Percentiles rank a stretch among this genome's conserved stretches.
Evolutionary conservation across 1,284 basidiomycete species (phyloP).

Genomic region (Puccinia triticina): DNA sequence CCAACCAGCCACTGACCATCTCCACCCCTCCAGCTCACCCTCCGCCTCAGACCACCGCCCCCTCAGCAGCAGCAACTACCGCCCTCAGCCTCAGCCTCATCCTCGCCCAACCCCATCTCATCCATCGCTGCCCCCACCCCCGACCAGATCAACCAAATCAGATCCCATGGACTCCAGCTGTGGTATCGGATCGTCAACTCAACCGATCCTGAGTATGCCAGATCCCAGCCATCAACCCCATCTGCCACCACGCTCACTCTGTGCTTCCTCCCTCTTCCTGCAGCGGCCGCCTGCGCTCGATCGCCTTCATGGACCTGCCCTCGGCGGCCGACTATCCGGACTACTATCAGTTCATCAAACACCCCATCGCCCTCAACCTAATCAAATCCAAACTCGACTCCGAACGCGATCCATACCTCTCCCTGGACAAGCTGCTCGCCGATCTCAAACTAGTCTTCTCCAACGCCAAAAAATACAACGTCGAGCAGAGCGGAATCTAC

Average conservation of each 20-base stretch:
- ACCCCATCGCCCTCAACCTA: constrained; percentile 39
- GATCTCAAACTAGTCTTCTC: constrained; percentile 56
- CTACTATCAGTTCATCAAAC: constrained; percentile 49
- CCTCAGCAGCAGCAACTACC: not conserved
- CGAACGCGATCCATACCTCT: constrained; percentile 50
- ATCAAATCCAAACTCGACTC: constrained; percentile 42
- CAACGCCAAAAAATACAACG: constrained; percentile 57
- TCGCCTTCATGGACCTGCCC: constrained; percentile 44
- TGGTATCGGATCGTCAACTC: constrained; percentile 49
- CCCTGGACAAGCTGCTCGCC: constrained; percentile 52
- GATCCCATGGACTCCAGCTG: constrained; percentile 13
- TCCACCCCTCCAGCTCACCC: not conserved
- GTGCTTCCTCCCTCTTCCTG: not conserved
- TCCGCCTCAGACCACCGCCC: constrained; percentile 14
- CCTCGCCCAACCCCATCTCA: not conserved
- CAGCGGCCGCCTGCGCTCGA: constrained; percentile 33
- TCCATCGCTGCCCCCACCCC: not conserved
- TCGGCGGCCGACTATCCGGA: constrained; percentile 39
- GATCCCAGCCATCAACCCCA: not conserved
- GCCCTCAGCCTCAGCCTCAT: not conserved
- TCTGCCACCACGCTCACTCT: not conserved
- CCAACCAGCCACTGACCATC: not conserved
- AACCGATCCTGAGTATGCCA: constrained; percentile 37
- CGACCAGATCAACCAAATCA: constrained; percentile 31
- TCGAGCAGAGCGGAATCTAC: constrained; percentile 54